A percentile compares a stretch with the other conserved stretches of the same genome.
Evolutionary conservation across 805 yeast species (phyloP).

Genomic region (Tetrapisispora taiwanensis): DNA sequence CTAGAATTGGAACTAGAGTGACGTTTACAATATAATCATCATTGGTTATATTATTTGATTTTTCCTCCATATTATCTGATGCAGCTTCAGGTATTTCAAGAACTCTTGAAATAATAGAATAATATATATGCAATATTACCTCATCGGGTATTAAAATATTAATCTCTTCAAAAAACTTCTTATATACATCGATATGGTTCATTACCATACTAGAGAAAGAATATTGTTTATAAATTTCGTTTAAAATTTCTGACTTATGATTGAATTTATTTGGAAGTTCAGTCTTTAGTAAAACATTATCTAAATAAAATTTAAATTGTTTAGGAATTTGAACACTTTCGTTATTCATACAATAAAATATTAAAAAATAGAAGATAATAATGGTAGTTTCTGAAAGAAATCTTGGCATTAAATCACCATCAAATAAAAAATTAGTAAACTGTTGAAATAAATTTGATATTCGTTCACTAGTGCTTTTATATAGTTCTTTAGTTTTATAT

Average conservation of each 20-base stretch:
- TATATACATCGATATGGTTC: conserved; percentile 18
- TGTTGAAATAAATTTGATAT: conserved; percentile 24
- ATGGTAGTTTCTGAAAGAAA: conserved; percentile 14
- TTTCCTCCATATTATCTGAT: conserved; percentile 10
- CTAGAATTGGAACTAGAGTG: conserved; percentile 55
- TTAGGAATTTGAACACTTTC: conserved; percentile 14
- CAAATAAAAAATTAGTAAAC: conserved; percentile 4
- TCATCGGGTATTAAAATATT: conserved; percentile 3
- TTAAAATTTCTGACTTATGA: neutral
- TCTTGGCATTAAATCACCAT: conserved; percentile 8
- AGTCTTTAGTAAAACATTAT: conserved; percentile 14
- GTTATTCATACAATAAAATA: conserved; percentile 6
- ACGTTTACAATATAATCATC: conserved; percentile 40
- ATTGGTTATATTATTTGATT: conserved; percentile 21
- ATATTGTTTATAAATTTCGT: neutral
- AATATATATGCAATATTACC: conserved; percentile 19
- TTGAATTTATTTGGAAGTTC: conserved; percentile 7
- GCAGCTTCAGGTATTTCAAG: conserved; percentile 52
- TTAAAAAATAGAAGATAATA: conserved; percentile 14
- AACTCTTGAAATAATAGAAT: conserved; percentile 49
- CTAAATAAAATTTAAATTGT: conserved; percentile 12
- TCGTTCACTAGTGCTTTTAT: conserved; percentile 19
- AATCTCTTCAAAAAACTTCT: conserved; percentile 19
- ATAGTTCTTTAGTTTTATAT: conserved; percentile 16
- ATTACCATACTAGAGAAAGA: conserved; percentile 1